phyloP scores from a whole-genome alignment of 495 filamentous ascomycete genomes.

The Melanomma pulvis-pyrius region DNA sequence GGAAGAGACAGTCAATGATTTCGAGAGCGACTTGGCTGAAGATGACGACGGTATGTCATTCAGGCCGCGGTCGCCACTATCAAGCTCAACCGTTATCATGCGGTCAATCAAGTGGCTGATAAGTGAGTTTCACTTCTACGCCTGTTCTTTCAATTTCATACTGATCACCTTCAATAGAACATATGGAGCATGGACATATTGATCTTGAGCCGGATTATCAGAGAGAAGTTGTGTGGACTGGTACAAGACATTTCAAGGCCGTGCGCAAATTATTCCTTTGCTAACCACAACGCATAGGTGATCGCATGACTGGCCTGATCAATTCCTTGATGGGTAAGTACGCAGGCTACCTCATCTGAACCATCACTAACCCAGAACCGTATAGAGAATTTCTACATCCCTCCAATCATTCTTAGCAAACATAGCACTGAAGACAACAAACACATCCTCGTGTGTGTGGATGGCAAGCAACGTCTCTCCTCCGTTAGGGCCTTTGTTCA shows the following conservation, averaged over 20 bases:
- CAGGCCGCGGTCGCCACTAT: constrained; percentile 15
- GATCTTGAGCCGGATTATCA: constrained; percentile 55
- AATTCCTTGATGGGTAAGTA: constrained; percentile 50
- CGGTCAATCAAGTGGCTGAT: constrained; percentile 14
- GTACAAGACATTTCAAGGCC: constrained; percentile 17
- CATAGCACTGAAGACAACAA: constrained; percentile 22
- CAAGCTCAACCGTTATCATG: neutral
- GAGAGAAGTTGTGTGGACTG: constrained; percentile 53
- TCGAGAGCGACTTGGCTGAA: constrained; percentile 8
- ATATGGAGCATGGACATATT: constrained; percentile 11
- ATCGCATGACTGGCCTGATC: constrained; percentile 45
- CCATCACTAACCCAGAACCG: neutral
- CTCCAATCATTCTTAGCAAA: constrained; percentile 56
- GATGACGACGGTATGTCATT: constrained; percentile 12
- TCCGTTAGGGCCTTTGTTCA: constrained; percentile 52
- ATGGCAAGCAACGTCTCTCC: constrained; percentile 56
- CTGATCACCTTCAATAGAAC: constrained; percentile 29
- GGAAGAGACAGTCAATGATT: constrained; percentile 9
- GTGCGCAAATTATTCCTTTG: neutral
- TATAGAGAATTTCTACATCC: constrained; percentile 52
- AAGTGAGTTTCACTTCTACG: constrained; percentile 6
- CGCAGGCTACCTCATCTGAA: neutral
- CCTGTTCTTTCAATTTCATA: neutral
- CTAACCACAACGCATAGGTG: constrained; percentile 18
- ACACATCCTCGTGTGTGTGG: constrained; percentile 47